Base-by-base conservation (phyloP, 2,329 filamentous ascomycete genomes). In the Stagonosporopsis chrysanthemi region DNA sequence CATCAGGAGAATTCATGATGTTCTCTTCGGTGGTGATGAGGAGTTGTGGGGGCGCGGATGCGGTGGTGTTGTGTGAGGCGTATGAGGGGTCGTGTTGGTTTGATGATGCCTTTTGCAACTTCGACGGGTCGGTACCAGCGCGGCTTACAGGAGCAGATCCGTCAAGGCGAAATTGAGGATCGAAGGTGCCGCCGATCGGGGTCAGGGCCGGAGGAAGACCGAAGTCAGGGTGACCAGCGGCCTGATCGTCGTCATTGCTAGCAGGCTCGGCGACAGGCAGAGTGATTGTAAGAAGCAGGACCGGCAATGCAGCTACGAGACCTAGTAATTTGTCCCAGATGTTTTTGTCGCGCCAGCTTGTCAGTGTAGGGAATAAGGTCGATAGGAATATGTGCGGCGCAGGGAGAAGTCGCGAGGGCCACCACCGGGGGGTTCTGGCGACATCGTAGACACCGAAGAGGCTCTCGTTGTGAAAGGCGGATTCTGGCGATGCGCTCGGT, bases 241-340 rank as follows among this genome's bases (percentile, higher is more conserved):
- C 58, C 11, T 47, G 58, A 3, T 62, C 64, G 7, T 78, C 74
- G 4, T 82, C 80, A 1, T 73, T 74, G 33, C 77, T 81, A 19
- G 85, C 82, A 1, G 85, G 85, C 68, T 98, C 94, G 6, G 97
- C 91, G 0, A 99, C 92, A 0, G 96, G 95, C 4, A 99, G 77
- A 0, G 95, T 99, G 43, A 95, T 87, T 0, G 94, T 94, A 4
- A 99, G 82, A 2, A 98, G 79, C 61, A 99, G 91, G 35, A 99
- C 92, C 66, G 90, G 96, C 1, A 93, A 91, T n/a, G 92, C 88
- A 7, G 93, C 93, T 35, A 96, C 83, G 11, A 95, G 68, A 39
- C 92, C 94, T 44, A 97, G 79, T 41, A 92, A 78, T 70, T 90
- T 92, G 67, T 94, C 93, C 87, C 88, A 92, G n/a, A 89, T 76